phyloP scores from a whole-genome alignment of 345 rosid species.

The Turnera subulata region DNA sequence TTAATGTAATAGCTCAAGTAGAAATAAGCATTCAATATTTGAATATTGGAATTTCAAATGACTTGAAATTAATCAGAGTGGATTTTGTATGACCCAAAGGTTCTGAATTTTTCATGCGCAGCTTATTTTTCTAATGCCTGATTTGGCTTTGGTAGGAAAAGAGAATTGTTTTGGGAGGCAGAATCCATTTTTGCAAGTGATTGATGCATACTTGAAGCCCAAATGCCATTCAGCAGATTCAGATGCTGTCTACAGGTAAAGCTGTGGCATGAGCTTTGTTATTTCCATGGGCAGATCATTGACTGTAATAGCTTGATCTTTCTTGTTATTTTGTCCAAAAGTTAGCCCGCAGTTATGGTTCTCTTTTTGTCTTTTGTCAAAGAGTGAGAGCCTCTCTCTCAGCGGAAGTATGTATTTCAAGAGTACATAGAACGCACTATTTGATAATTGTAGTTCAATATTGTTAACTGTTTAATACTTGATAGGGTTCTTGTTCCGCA shows the following conservation, averaged over 20 bases:
- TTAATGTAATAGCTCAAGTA: not conserved
- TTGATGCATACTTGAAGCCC: conserved; percentile 78
- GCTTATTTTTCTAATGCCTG: conserved; percentile 7
- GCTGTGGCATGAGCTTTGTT: no score
- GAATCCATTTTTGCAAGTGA: conserved; percentile 53
- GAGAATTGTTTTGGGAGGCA: conserved; percentile 25
- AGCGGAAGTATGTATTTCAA: not conserved
- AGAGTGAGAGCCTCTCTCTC: not conserved
- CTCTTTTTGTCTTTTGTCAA: no score
- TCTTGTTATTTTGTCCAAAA: not conserved
- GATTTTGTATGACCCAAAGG: no score
- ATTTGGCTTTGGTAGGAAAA: conserved; percentile 33
- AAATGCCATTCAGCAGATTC: conserved; percentile 81
- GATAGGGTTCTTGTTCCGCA: conserved; percentile 55
- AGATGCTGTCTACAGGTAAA: conserved; percentile 54
- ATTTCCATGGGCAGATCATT: no score
- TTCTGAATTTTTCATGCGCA: not conserved
- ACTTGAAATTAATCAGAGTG: not conserved
- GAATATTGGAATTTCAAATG: conserved; percentile 2
- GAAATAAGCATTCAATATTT: not conserved
- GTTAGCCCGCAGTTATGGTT: no score
- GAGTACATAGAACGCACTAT: no score
- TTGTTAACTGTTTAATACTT: conserved; percentile 7
- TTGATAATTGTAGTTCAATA: not conserved
- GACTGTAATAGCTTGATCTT: conserved; percentile 6